Evolutionary conservation across 306 rosid species (phyloP), one percentile per base, ranked within the genome.

Genomic region (Cicer judaicum): DNA sequence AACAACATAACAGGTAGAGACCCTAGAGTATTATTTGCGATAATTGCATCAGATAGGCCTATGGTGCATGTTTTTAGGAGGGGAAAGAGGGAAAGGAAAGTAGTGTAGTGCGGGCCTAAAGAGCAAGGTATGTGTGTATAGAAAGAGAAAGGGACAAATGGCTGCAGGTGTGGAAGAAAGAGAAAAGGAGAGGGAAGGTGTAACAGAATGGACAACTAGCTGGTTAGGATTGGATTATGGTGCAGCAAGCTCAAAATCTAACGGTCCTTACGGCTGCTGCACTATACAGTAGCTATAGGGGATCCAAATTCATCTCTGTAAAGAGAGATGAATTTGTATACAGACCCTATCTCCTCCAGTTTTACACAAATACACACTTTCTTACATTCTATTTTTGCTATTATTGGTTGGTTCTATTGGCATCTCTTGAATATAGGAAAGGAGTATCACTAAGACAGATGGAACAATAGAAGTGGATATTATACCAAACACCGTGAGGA

Each of bases 1-100:
- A 36, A 38, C 68, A 36, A 49, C 78, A 66, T 72, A 72, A 81
- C 24, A 75, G 34, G 29, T 54, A 56, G 36, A 29, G 36, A 29
- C 36, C 36, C 5, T 29, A 29, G 24, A 50, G 3, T n/a, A n/a
- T n/a, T 50, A 50, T 50, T n/a, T 50, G 2, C 21, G 19, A 50
- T n/a, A 50, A 50, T 14, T n/a, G 56, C 9, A 50, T 50, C 19
- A n/a, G 56, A 49, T 50, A 50, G 36, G 61, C 34, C 7, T 54
- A 54, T 57, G 41, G 41, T 57, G 41, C 40, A 24, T 24, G 64
- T 59, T 59, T 29, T 24, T 29, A 57, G 64, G 40, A 57, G 39
- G 40, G 41, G 9, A 57, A 57, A 57, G 40, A 57, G 29, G 64
- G 40, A 53, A 53, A 53, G 59, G 11, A 29, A 24, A 24, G 41